phyloP scores from a whole-genome alignment of 192 early-diverging fungal genomes.

The Coemansia aciculifera region DNA sequence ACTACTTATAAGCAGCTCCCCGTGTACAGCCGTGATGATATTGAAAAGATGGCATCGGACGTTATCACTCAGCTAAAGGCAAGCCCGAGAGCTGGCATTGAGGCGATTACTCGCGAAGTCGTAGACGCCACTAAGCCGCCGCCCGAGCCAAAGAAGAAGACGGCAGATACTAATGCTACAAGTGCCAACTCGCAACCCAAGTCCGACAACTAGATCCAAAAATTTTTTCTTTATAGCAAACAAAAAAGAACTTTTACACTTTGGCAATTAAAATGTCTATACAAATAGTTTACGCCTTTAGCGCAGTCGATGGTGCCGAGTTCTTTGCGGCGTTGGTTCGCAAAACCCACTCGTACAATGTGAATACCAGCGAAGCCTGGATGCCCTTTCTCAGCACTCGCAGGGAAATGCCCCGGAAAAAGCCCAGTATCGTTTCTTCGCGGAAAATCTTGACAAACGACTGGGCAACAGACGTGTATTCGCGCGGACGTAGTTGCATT shows the following conservation, averaged over 20 bases:
- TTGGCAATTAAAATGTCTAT: background rate
- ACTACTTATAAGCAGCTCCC: constrained; percentile 49
- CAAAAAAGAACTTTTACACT: background rate
- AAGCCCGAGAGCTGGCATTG: constrained; percentile 41
- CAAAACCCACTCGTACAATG: constrained; percentile 78
- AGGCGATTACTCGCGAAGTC: constrained; percentile 35
- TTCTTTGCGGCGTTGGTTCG: constrained; percentile 15
- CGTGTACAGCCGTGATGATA: constrained; percentile 23
- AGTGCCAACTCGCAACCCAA: constrained; percentile 1
- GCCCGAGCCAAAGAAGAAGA: constrained; percentile 11
- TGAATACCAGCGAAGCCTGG: constrained; percentile 87
- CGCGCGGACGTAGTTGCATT: constrained; percentile 81
- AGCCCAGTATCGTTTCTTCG: constrained; percentile 76
- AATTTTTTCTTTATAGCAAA: background rate
- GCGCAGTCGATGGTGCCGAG: constrained; percentile 5
- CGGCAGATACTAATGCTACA: background rate
- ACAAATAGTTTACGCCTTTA: constrained; percentile 13
- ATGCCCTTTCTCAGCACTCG: constrained; percentile 81
- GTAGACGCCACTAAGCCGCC: constrained; percentile 32
- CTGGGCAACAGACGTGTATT: constrained; percentile 59
- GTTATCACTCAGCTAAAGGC: constrained; percentile 32
- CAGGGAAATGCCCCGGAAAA: constrained; percentile 82
- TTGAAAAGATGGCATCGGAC: constrained; percentile 34
- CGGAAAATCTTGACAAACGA: constrained; percentile 52
- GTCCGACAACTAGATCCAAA: background rate